Base-by-base conservation (phyloP, 2,329 filamentous ascomycete genomes). In the Alternaria solani region DNA sequence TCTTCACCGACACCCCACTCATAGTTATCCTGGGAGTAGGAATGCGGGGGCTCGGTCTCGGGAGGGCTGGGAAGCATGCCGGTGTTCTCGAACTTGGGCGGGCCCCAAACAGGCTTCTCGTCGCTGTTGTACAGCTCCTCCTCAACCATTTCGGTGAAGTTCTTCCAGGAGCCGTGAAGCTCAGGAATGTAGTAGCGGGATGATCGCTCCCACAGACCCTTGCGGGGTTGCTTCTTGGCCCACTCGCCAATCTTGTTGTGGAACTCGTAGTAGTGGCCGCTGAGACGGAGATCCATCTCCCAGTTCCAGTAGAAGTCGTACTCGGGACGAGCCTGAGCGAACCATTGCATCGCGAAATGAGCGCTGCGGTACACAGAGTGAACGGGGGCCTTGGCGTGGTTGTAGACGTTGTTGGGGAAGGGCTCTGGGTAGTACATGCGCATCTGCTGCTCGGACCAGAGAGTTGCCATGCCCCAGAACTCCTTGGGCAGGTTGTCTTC, bases 361-460 rank as follows among this genome's bases (percentile, higher is more conserved):
- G 82, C 82, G 61, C 79, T 81, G 60, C 95, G 91, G 80, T 98
- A 98, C 8, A 96, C 93, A 18, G 94, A 94, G 76, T 98, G 94
- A 1, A 97, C 88, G 1, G 92, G 91, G 12, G 77, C 78, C 48
- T 79, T 80, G 46, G 81, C 81, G 57, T 96, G 84, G 51, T 91
- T 86, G 58, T 85, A 84, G 66, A 85, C 84, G 78, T 89, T 93
- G 46, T 91, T 87, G 64, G 96, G 92, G 72, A 92, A 89, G 26
- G 97, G 89, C 49, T 91, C 92, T 53, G 95, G 91, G 79, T 98
- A 99, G 69, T 96, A 86, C 59, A 93, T 87, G 54, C 90, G 85
- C 93, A 98, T 97, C 79, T 97, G 93, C 25, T 91, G 90, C 78
- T 96, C 93, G 0, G 92, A 95, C 95, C 95, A 99, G 7, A 98